A percentile compares a stretch with the other conserved stretches of the same genome.
Evolutionary conservation across 2,329 filamentous ascomycete genomes (phyloP).

Genomic region (Pseudonectria foliicola): DNA sequence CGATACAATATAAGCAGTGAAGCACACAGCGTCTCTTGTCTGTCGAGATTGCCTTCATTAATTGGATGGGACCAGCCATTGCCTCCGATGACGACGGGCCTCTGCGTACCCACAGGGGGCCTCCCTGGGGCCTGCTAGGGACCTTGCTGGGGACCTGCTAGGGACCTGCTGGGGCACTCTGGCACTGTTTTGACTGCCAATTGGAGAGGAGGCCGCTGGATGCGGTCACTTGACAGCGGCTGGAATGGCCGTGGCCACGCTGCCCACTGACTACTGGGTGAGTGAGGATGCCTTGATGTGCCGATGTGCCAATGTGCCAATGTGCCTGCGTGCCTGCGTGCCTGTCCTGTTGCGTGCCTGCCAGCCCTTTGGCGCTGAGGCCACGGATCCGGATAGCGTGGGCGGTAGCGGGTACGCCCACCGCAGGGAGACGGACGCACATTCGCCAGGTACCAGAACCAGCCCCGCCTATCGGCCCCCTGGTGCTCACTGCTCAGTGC

Average conservation of each 20-base stretch:
- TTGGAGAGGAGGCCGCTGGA: conserved; percentile 7
- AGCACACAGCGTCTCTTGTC: too few species aligned
- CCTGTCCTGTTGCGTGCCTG: conserved; percentile 18
- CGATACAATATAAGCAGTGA: too few species aligned
- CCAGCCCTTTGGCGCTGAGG: conserved; percentile 7
- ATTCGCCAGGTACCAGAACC: conserved; percentile 13
- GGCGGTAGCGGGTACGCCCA: conserved; percentile 14
- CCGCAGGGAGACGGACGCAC: conserved; percentile 6
- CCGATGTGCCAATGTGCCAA: too few species aligned
- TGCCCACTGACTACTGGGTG: too few species aligned
- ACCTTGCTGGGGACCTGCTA: conserved; percentile 8
- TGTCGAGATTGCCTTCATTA: too few species aligned
- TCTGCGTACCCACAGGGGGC: too few species aligned
- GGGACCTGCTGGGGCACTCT: conserved; percentile 2
- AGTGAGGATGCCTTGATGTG: too few species aligned
- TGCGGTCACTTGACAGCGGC: conserved; percentile 19
- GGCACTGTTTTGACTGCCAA: neutral
- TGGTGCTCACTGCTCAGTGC: too few species aligned
- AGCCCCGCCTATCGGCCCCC: conserved; percentile 10
- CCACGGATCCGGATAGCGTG: conserved; percentile 14
- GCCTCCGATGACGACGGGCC: too few species aligned
- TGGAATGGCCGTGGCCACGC: conserved; percentile 13
- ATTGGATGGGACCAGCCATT: too few species aligned
- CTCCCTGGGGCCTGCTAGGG: too few species aligned
- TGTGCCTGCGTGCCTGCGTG: too few species aligned